Evolutionary conservation across 1,284 basidiomycete genomes (phyloP).

Genomic region (Heterobasidion parviporum): DNA sequence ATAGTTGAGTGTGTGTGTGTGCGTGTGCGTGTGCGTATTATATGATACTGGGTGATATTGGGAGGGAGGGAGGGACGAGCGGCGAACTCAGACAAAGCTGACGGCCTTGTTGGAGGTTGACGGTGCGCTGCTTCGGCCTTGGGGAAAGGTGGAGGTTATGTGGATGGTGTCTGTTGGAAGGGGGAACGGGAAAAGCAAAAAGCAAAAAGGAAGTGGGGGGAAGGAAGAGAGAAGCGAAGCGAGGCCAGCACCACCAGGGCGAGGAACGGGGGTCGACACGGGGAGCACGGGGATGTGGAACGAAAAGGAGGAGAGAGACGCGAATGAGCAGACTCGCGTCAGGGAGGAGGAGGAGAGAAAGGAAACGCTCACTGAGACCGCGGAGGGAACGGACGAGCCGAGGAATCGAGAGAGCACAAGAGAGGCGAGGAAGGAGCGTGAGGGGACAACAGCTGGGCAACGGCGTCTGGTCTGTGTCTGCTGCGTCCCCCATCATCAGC

Average conservation of each 20-base stretch:
- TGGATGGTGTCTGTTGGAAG: no score
- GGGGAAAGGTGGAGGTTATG: no score
- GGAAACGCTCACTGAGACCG: neutral
- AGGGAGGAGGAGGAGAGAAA: conserved; percentile 6
- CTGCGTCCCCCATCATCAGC: no score
- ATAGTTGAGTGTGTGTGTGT: conserved; percentile 20
- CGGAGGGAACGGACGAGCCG: conserved; percentile 5
- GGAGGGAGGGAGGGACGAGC: neutral
- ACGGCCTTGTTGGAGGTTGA: neutral
- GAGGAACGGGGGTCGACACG: neutral
- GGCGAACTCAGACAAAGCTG: no score
- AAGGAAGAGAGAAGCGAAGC: neutral
- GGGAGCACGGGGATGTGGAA: neutral
- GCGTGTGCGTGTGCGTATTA: neutral
- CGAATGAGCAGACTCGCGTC: neutral
- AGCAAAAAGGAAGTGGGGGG: no score
- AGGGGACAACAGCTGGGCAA: no score
- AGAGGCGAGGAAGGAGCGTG: neutral
- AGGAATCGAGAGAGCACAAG: neutral
- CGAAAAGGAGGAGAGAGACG: neutral
- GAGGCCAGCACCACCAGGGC: neutral
- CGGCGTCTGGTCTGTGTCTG: no score
- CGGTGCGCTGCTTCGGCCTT: neutral
- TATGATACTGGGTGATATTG: neutral
- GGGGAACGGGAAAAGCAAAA: no score